These are phyloP conservation scores for Sugiyamaella grinbergsii DNA, from an alignment of 1,139 yeast species.

Conservation along the genomic window DNA sequence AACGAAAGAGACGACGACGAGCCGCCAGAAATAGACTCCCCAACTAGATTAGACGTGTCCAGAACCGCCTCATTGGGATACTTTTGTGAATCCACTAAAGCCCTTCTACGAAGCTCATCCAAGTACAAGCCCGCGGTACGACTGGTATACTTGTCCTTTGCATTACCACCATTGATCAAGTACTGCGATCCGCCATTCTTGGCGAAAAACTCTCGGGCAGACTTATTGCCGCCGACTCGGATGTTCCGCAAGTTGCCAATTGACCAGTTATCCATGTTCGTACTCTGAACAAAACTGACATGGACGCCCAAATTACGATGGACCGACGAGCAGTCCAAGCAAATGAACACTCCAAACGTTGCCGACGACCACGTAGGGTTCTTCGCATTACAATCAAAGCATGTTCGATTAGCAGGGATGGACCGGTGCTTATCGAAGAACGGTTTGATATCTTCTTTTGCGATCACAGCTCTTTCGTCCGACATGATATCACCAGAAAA, in stretches of 20 bases:
- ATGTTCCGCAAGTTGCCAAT: slow-evolving; percentile 83
- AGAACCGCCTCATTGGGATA: slow-evolving; percentile 66
- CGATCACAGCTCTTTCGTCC: slow-evolving; percentile 53
- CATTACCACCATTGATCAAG: slow-evolving; percentile 58
- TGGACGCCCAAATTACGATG: slow-evolving; percentile 97
- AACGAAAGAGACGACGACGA: slow-evolving; percentile 40
- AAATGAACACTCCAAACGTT: slow-evolving; percentile 89
- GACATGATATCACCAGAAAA: slow-evolving; percentile 31
- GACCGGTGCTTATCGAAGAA: slow-evolving; percentile 61
- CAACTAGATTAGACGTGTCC: slow-evolving; percentile 42
- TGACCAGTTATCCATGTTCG: slow-evolving; percentile 92
- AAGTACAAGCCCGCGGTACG: slow-evolving; percentile 76
- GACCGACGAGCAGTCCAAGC: slow-evolving; percentile 94
- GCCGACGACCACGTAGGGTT: slow-evolving; percentile 99
- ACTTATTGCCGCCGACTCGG: slow-evolving; percentile 89
- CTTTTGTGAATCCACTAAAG: slow-evolving; percentile 63
- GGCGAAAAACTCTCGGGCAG: slow-evolving; percentile 76
- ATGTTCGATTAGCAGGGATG: slow-evolving; percentile 69
- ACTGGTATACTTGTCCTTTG: slow-evolving; percentile 77
- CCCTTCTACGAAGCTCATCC: slow-evolving; percentile 71
- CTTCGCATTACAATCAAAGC: slow-evolving; percentile 91
- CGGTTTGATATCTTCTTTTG: slow-evolving; percentile 61
- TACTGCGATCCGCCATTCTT: slow-evolving; percentile 83
- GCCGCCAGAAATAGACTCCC: slow-evolving; percentile 38
- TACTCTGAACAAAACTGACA: slow-evolving; percentile 89